phyloP scores from a whole-genome alignment of 2,329 filamentous ascomycete species.

The Cladosporium sp. region DNA sequence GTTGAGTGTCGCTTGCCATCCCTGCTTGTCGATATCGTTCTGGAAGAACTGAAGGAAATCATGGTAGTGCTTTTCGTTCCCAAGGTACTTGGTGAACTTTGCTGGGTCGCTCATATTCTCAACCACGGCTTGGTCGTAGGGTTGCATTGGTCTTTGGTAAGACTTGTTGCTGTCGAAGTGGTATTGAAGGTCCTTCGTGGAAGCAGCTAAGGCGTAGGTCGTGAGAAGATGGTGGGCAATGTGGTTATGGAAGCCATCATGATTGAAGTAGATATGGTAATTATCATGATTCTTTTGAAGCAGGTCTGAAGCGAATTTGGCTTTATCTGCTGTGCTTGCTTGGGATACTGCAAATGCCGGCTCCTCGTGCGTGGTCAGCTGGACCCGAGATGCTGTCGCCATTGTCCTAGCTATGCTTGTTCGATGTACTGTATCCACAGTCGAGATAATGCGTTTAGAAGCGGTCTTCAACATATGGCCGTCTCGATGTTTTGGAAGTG shows the following conservation, averaged over 20 bases:
- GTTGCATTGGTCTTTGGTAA: slow-evolving; percentile 55
- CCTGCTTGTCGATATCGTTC: slow-evolving; percentile 58
- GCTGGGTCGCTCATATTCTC: slow-evolving; percentile 52
- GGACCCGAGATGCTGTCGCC: slow-evolving; percentile 43
- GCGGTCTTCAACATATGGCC: background rate
- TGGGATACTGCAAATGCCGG: slow-evolving; percentile 41
- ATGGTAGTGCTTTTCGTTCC: slow-evolving; percentile 59
- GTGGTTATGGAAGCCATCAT: slow-evolving; percentile 70
- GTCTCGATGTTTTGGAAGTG: too few species aligned
- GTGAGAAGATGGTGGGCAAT: slow-evolving; percentile 72
- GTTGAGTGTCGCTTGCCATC: slow-evolving; percentile 56
- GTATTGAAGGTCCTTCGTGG: slow-evolving; percentile 51
- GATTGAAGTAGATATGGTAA: slow-evolving; percentile 78
- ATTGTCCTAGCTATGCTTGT: slow-evolving; percentile 30
- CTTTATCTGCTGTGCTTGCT: slow-evolving; percentile 51
- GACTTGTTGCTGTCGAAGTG: slow-evolving; percentile 58
- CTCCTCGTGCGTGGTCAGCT: slow-evolving; percentile 38
- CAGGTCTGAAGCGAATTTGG: slow-evolving; percentile 57
- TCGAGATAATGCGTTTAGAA: background rate
- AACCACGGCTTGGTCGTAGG: slow-evolving; percentile 43
- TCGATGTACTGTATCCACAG: background rate
- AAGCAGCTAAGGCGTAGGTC: slow-evolving; percentile 68
- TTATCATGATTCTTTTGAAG: slow-evolving; percentile 69
- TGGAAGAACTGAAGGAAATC: slow-evolving; percentile 75
- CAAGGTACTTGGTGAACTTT: slow-evolving; percentile 54